A percentile compares a stretch with the other conserved stretches of the same genome.
phyloP scores from a whole-genome alignment of 768 basidiomycete genomes.

The Tephrocybe sp. region DNA sequence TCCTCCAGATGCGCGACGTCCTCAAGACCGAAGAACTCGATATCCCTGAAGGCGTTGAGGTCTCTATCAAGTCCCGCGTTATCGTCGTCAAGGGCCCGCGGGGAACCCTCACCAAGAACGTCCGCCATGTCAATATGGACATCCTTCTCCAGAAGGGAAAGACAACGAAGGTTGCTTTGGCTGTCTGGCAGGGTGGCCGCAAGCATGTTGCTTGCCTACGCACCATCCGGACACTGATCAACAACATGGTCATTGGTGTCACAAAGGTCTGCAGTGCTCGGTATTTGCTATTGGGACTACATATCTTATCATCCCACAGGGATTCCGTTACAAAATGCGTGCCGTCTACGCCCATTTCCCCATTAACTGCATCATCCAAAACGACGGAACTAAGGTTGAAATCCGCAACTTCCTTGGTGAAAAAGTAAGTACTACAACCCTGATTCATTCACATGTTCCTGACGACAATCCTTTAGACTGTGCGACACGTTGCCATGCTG shows the following conservation, averaged over 20 bases:
- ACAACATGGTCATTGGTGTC: conserved; percentile 97
- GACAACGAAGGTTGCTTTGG: conserved; percentile 77
- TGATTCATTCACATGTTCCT: background rate
- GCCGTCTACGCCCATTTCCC: conserved; percentile 99
- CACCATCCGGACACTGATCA: conserved; percentile 92
- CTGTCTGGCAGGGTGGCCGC: conserved; percentile 96
- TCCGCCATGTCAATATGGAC: conserved; percentile 94
- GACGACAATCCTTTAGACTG: conserved; percentile 51
- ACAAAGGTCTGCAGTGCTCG: conserved; percentile 63
- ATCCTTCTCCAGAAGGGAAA: conserved; percentile 81
- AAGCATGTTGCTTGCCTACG: conserved; percentile 99
- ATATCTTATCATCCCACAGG: conserved; percentile 43
- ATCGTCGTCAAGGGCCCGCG: conserved; percentile 92
- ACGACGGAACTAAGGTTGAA: conserved; percentile 67
- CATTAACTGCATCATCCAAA: conserved; percentile 95
- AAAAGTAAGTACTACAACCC: conserved; percentile 54
- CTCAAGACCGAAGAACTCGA: conserved; percentile 91
- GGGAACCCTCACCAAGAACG: conserved; percentile 88
- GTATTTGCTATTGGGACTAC: background rate
- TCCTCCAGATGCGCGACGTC: conserved; percentile 83
- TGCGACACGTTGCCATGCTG: conserved; percentile 91
- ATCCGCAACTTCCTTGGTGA: conserved; percentile 96
- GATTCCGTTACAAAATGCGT: conserved; percentile 99
- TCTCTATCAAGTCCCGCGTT: conserved; percentile 86
- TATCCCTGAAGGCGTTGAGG: conserved; percentile 81